phyloP scores from a whole-genome alignment of 352 stramenopile genomes.

The Aphanomyces astaci region DNA sequence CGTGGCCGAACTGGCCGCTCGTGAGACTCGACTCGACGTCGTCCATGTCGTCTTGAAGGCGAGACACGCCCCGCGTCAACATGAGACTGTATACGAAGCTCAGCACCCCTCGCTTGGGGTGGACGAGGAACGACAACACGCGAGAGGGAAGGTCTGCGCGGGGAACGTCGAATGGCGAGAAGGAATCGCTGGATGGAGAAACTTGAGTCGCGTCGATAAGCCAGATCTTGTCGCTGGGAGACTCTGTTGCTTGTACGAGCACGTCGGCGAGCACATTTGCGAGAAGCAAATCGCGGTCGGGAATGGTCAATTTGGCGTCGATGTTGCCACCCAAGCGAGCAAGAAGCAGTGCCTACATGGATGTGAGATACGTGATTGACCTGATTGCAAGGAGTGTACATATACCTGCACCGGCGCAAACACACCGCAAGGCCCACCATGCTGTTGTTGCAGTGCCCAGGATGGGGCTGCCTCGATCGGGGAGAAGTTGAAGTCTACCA shows the following conservation, averaged over 20 bases:
- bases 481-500: conserved; percentile 18
- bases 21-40: conserved; percentile 49
- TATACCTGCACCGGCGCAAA: conserved; percentile 73
- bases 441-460: conserved; percentile 52
- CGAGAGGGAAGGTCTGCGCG: conserved; percentile 9
- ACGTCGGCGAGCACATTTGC: conserved; percentile 27
- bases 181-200: not conserved
- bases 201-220: conserved; percentile 12
- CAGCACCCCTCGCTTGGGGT: conserved; percentile 41
- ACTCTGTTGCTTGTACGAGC: conserved; percentile 18
- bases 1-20: conserved; percentile 62
- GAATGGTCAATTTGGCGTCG: not conserved
- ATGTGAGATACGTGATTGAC: conserved; percentile 1
- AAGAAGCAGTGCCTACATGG: conserved; percentile 7
- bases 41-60: conserved; percentile 67
- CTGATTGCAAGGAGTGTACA: conserved; percentile 42
- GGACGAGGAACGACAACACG: conserved; percentile 5
- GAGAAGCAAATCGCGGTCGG: conserved; percentile 19
- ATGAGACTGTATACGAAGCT: conserved; percentile 64
- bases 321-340: not conserved
- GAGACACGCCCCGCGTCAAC: conserved; percentile 38
- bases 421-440: conserved; percentile 75
- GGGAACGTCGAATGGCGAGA: not conserved
- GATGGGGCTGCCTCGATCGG: not conserved
- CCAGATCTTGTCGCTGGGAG: not conserved